These are phyloP conservation scores for Novakomyces olei DNA, from an alignment of 805 yeast genomes.

Conservation along the genomic window DNA sequence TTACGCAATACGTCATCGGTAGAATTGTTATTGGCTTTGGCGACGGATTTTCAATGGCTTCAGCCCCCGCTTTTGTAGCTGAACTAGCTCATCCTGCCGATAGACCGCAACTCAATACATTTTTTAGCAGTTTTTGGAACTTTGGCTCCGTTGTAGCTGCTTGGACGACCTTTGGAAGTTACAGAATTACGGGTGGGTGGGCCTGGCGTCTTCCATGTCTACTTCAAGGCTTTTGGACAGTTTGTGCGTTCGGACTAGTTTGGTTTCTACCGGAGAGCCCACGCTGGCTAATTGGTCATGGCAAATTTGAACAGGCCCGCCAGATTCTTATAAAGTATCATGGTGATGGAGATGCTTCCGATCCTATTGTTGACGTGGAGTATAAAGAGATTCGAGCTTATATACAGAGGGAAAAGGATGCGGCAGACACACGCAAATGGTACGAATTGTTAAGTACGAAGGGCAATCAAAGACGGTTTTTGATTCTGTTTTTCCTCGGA, in stretches of 20 bases:
- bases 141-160: background rate
- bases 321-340: slow-evolving; percentile 20
- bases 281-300: slow-evolving; percentile 40
- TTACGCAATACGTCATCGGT: background rate
- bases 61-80: background rate
- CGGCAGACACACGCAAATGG: slow-evolving; percentile 18
- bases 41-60: background rate
- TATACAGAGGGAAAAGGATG: slow-evolving; percentile 21
- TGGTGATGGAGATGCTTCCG: slow-evolving; percentile 20
- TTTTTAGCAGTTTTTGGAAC: slow-evolving; percentile 1
- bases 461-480: slow-evolving; percentile 23
- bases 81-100: background rate
- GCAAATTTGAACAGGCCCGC: slow-evolving; percentile 33
- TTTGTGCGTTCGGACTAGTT: slow-evolving; percentile 26
- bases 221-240: slow-evolving; percentile 28
- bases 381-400: slow-evolving; percentile 21
- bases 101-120: background rate
- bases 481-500: slow-evolving; percentile 17
- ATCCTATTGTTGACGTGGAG: slow-evolving; percentile 19
- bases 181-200: background rate
- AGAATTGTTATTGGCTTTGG: slow-evolving; percentile 1
- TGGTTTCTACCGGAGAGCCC: slow-evolving; percentile 41
- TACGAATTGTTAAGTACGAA: slow-evolving; percentile 20
- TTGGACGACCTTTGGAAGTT: background rate
- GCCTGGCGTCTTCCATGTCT: slow-evolving; percentile 19